Evolutionary conservation across 2,329 filamentous ascomycete species (phyloP).

Genomic region (Aspergillus pseudoterreus): DNA sequence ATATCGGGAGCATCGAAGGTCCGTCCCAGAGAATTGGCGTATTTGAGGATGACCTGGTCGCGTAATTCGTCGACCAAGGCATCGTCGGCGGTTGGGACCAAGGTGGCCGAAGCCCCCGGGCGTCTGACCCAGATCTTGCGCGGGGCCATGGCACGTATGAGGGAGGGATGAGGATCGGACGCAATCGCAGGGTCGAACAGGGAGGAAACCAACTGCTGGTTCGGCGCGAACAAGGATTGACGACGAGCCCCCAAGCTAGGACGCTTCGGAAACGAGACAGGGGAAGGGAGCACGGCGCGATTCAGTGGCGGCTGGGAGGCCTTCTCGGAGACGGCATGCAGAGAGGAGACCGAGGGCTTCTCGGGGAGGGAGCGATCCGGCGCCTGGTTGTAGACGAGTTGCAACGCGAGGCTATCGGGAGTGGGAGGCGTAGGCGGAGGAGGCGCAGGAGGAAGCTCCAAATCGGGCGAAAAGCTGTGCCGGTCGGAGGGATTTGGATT

Average conservation of each 20-base stretch:
- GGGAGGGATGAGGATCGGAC: conserved; percentile 16
- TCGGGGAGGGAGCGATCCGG: neutral
- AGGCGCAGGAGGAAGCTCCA: neutral
- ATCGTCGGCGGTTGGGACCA: conserved; percentile 79
- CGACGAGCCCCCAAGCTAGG: conserved; percentile 33
- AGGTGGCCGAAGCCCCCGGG: conserved; percentile 77
- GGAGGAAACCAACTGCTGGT: conserved; percentile 36
- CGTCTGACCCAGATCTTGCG: conserved; percentile 94
- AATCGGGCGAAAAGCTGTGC: conserved; percentile 6
- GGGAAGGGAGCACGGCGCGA: conserved; percentile 6
- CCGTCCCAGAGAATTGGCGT: conserved; percentile 84
- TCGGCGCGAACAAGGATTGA: conserved; percentile 39
- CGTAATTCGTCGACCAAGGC: conserved; percentile 93
- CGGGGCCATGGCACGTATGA: conserved; percentile 31
- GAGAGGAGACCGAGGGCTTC: conserved; percentile 12
- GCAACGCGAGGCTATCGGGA: conserved; percentile 4
- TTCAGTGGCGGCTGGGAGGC: conserved; percentile 11
- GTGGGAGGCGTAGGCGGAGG: neutral
- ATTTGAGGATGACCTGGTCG: conserved; percentile 88
- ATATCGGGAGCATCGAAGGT: conserved; percentile 90
- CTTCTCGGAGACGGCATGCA: conserved; percentile 27
- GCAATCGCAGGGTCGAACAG: conserved; percentile 28
- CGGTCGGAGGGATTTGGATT: conserved; percentile 8
- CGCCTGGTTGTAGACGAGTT: neutral
- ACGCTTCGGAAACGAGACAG: conserved; percentile 24